These are phyloP conservation scores for Willaertia magna DNA, from an alignment of 208 protist species.

Conservation along the genomic window DNA sequence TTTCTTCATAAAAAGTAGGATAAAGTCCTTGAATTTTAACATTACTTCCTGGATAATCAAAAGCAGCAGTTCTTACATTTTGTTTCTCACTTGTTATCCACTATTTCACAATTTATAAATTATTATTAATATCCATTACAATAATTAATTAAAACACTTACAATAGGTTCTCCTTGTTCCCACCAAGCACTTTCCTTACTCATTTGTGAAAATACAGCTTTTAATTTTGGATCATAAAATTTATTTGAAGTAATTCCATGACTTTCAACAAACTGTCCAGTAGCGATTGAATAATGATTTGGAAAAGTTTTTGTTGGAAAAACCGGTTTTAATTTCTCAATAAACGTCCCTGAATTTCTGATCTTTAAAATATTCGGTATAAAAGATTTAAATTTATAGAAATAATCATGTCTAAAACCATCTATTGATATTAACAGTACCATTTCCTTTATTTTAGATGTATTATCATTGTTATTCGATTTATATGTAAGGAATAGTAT, in stretches of 20 bases:
- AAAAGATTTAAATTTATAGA: neutral
- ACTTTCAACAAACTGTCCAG: neutral
- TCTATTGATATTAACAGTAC: neutral
- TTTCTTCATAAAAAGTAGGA: neutral
- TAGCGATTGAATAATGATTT: neutral
- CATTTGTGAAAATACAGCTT: neutral
- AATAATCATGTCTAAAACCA: neutral
- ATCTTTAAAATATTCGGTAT: neutral
- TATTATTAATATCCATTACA: too few species aligned
- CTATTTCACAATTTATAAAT: too few species aligned
- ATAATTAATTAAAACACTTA: too few species aligned
- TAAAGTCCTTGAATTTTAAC: neutral
- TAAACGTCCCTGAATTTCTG: too few species aligned
- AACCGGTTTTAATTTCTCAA: neutral
- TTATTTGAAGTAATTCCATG: neutral
- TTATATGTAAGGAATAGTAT: too few species aligned
- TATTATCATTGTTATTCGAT: too few species aligned
- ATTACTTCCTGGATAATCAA: neutral
- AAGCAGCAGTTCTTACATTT: neutral
- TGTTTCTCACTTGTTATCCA: neutral
- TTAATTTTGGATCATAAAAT: neutral
- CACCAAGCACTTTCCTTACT: neutral
- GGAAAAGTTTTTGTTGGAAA: conserved; percentile 7
- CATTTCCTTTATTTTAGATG: too few species aligned
- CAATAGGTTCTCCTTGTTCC: neutral